Conservation (phyloP, 106 monocot genomes). For the Triglochin maritima region DNA sequence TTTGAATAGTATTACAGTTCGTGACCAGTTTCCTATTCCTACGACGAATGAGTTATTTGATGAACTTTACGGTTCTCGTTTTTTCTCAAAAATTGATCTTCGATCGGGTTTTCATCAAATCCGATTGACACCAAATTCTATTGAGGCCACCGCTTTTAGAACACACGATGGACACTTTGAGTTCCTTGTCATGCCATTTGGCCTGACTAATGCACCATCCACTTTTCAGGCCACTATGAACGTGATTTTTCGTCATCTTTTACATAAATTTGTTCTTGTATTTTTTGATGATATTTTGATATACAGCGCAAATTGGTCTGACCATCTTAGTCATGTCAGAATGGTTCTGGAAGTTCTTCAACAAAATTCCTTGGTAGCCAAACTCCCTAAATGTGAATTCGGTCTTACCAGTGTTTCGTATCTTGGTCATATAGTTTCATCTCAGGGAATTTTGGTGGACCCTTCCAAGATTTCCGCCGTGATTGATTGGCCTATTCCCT, state of each 20-base stretch:
- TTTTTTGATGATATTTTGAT: constrained; percentile 2
- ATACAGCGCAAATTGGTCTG: neutral
- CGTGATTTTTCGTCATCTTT: neutral
- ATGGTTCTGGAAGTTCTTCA: neutral
- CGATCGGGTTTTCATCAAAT: neutral
- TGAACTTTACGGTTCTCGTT: neutral
- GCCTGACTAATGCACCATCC: neutral
- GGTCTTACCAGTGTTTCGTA: neutral
- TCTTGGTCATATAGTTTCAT: constrained; percentile 2
- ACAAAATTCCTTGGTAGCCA: constrained; percentile 1
- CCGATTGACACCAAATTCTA: neutral
- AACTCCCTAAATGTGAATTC: neutral
- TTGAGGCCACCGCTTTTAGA: too few species aligned
- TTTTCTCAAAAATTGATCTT: neutral
- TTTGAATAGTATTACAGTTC: neutral
- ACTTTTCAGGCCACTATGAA: constrained; percentile 1
- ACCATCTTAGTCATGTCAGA: neutral
- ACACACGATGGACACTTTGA: too few species aligned
- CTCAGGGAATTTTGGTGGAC: neutral
- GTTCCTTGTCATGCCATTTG: too few species aligned
- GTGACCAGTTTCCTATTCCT: neutral
- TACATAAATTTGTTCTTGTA: neutral
- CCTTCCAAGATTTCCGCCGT: neutral
- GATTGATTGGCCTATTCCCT: neutral
- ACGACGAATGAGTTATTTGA: neutral